Evolutionary conservation across 257 asterid species (phyloP), one percentile per base, ranked within the genome.

Genomic region (Solanum pimpinellifolium): DNA sequence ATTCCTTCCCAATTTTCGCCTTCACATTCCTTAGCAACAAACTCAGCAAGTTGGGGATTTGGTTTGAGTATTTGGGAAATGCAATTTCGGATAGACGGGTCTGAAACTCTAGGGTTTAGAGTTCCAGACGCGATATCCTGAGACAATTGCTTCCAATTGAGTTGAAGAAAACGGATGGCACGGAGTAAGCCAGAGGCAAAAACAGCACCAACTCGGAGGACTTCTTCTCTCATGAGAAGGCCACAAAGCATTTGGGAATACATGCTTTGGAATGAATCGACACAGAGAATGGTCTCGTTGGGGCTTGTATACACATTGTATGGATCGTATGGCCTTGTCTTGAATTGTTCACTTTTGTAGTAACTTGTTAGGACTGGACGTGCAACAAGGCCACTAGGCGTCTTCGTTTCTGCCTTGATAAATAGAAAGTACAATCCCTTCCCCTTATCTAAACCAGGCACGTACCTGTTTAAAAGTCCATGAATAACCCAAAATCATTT

Each of bases 181-280:
- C 98, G 93, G 88, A 96, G 94, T 11, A 96, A 91, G 46, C 98
- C 98, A 1, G 98, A 96, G 44, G 98, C 98, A 16, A 96, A 96
- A n/a, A 95, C 96, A 7, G 98, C 99, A 1, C 99, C 99, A 31
- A 95, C 93, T 0, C 98, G 92, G 44, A 94, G 93, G 37, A 96
- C 99, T 11, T 96, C 90, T 6, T 94, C 89, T 4, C 96, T 90
- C 96, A 92, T 91, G 70, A 95, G 56, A 31, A 96, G 94, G 69
- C 98, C 98, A 62, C 99, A 96, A 0, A 95, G 93, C 99, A 96
- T 95, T 83, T 96, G 99, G 0, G 95, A 87, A 59, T 96, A 96
- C 95, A 95, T 93, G 93, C 98, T 95, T 47, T 96, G 98, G 92
- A 85, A 93, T 1, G 98, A 90, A 47, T 96, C 98, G 2, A 89